Base-by-base conservation (phyloP, 1,284 basidiomycete species). In the Ceratobasidium sp. region DNA sequence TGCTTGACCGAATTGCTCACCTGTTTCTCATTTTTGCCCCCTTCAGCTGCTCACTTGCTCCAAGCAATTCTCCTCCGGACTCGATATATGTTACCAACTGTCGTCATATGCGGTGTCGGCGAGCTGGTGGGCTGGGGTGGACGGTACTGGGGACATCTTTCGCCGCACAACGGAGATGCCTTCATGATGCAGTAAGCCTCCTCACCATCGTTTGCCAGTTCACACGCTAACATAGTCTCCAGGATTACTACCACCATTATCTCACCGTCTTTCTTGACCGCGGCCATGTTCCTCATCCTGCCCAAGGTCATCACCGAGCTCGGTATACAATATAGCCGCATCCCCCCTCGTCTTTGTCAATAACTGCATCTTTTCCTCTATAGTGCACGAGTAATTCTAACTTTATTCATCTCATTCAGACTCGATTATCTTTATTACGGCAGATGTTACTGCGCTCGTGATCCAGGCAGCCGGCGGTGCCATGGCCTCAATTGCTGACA, bases 21-120 rank as follows among this genome's bases (percentile, higher is more conserved):
- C 17, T 47, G 11, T 17, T 11, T 6, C 29, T 14, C 31, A 44
- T 51, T 11, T 41, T 17, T 27, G 7, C 54, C n/a, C 17, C 29
- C 45, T 24, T 76, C 77, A 84, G 83, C 82, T 1, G 47, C 83
- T 0, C 90, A 91, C 78, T 47, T 85, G 14, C 80, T 77, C 5
- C 86, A 89, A 78, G 85, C 86, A 0, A 71, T 85, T 6, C 78
- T 78, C 24, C 84, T 78, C 63, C 83, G 85, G 17, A 82, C 85
- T 62, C 90, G 88, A 86, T 88, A 85, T 81, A 80, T 89, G 9
- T 79, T 89, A 50, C 86, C 86, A 0, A 90, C 90, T 0, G 84
- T 86, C 8, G 81, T 86, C 19, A 4, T 87, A 0, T 86, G 86
- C 44, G 88, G 87, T 9, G n/a, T 84, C 0, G 80, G 86, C 2